Conservation (phyloP, 1,284 basidiomycete species). For the Ustanciosporium gigantosporum region DNA sequence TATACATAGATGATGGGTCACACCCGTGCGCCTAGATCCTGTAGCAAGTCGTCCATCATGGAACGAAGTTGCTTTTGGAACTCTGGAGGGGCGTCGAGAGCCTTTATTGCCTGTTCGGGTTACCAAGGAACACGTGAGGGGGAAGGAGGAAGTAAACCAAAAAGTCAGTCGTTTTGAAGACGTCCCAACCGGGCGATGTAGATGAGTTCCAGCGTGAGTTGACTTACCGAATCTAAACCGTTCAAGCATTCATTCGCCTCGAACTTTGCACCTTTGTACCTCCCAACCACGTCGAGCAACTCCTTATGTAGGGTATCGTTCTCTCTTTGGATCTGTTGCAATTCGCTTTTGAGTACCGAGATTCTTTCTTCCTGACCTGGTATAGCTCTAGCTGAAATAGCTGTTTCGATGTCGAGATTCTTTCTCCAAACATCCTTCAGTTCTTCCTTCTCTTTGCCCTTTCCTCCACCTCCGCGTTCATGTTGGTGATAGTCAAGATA, state of each 20-base stretch:
- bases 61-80: conserved; percentile 34
- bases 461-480: too few relatives aligned
- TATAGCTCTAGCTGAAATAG: conserved; percentile 42
- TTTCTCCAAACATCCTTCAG: conserved; percentile 51
- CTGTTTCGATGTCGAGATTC: conserved; percentile 44
- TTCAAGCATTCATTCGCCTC: conserved; percentile 20
- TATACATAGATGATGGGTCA: neutral
- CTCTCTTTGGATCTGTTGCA: conserved; percentile 19
- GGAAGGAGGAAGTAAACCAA: neutral
- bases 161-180: too few relatives aligned
- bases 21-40: conserved; percentile 38
- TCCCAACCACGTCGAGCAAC: conserved; percentile 2
- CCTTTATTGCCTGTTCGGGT: conserved; percentile 41
- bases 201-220: neutral
- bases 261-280: conserved; percentile 6
- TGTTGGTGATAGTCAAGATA: conserved; percentile 7
- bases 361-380: conserved; percentile 42
- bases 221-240: conserved; percentile 31
- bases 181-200: neutral
- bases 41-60: conserved; percentile 38
- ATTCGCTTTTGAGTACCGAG: conserved; percentile 10
- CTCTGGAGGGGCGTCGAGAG: conserved; percentile 28
- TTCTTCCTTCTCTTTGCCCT: conserved; percentile 14
- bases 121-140: too few relatives aligned
- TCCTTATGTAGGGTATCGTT: conserved; percentile 8